phyloP scores from a whole-genome alignment of 768 basidiomycete genomes.

The Mycena pura region DNA sequence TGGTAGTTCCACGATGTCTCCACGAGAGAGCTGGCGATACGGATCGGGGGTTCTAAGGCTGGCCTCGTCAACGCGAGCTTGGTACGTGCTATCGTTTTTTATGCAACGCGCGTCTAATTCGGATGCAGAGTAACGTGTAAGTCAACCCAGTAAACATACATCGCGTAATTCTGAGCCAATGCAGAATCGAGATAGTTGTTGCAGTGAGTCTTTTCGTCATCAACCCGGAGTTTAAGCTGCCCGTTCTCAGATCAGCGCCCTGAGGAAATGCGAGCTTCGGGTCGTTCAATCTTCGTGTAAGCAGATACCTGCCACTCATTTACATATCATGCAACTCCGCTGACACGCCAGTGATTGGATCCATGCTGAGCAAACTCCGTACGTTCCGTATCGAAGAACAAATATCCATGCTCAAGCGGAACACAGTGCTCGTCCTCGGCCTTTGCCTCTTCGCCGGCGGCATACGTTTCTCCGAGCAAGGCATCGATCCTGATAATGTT shows the following conservation, averaged over 20 bases:
- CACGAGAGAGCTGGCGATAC: constrained; percentile 73
- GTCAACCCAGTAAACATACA: constrained; percentile 35
- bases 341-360: constrained; percentile 68
- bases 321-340: not conserved
- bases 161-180: not conserved
- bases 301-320: constrained; percentile 30
- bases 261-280: constrained; percentile 80
- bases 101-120: not conserved
- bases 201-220: constrained; percentile 61
- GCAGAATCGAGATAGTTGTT: constrained; percentile 69
- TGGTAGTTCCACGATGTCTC: constrained; percentile 82
- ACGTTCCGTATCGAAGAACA: constrained; percentile 26
- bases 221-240: too few species aligned
- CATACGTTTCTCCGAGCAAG: constrained; percentile 77
- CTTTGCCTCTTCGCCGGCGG: constrained; percentile 89
- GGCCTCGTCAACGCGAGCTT: constrained; percentile 84
- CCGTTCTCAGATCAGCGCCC: constrained; percentile 70
- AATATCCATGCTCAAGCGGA: constrained; percentile 4
- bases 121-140: constrained; percentile 68
- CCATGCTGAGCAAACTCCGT: constrained; percentile 81
- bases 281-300: constrained; percentile 83
- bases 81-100: constrained; percentile 48
- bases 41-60: constrained; percentile 78
- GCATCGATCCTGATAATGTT: constrained; percentile 70
- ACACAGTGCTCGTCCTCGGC: constrained; percentile 79